Conservation (phyloP, 768 basidiomycete genomes). For the Psilocybe tampanensis region DNA sequence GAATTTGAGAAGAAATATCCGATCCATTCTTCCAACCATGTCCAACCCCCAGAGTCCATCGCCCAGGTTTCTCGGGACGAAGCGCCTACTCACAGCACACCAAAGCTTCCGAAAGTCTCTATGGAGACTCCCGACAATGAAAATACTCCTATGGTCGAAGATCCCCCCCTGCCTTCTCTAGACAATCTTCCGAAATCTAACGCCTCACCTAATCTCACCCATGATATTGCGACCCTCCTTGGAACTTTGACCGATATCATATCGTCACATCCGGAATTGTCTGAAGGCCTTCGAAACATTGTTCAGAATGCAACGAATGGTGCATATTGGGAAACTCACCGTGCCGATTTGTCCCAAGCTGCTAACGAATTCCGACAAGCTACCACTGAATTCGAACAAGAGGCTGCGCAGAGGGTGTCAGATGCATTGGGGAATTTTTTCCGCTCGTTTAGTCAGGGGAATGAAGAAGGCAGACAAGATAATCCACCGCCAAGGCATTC, state of each 20-base stretch:
- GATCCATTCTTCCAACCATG: slow-evolving; percentile 58
- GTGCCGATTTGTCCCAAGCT: slow-evolving; percentile 58
- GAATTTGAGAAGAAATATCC: slow-evolving; percentile 57
- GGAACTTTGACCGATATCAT: slow-evolving; percentile 57
- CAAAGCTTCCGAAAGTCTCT: slow-evolving; percentile 26
- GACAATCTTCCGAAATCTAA: slow-evolving; percentile 39
- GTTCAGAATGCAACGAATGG: slow-evolving; percentile 63
- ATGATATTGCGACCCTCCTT: slow-evolving; percentile 67
- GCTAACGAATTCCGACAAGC: slow-evolving; percentile 55
- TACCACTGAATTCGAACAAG: slow-evolving; percentile 58
- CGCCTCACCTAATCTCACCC: slow-evolving; percentile 49
- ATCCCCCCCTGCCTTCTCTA: slow-evolving; percentile 38
- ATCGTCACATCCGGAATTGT: slow-evolving; percentile 69
- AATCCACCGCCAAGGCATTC: neutral
- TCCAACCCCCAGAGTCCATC: slow-evolving; percentile 11
- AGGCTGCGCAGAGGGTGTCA: slow-evolving; percentile 64
- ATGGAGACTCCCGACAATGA: slow-evolving; percentile 7
- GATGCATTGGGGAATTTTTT: slow-evolving; percentile 65
- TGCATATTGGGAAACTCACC: slow-evolving; percentile 69
- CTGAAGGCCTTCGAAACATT: slow-evolving; percentile 67
- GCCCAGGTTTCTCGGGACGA: slow-evolving; percentile 3
- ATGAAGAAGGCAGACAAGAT: neutral
- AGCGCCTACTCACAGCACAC: slow-evolving; percentile 38
- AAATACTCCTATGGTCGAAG: slow-evolving; percentile 19
- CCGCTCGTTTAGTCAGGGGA: slow-evolving; percentile 38